These are phyloP conservation scores for Emericellopsis atlantica DNA, from an alignment of 2,329 filamentous ascomycete genomes.

Conservation along the genomic window DNA sequence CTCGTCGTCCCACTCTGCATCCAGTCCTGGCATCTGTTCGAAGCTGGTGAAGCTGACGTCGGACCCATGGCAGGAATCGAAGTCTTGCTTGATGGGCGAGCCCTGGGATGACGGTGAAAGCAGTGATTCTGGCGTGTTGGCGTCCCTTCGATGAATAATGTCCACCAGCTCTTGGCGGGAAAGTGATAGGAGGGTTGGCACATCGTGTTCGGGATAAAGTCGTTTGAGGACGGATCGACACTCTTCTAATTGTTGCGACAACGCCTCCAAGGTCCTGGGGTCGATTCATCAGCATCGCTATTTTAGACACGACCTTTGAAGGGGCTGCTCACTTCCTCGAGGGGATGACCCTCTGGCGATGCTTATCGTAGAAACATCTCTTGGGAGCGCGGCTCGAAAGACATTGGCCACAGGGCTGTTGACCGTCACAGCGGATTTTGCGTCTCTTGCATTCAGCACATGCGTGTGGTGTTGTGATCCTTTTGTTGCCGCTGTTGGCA, in stretches of 20 bases:
- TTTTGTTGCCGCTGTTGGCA: slow-evolving; percentile 25
- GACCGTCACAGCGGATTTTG: slow-evolving; percentile 75
- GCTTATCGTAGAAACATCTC: slow-evolving; percentile 70
- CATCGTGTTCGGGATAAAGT: slow-evolving; percentile 46
- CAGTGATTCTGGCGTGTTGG: slow-evolving; percentile 27
- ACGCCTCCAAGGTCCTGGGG: slow-evolving; percentile 43
- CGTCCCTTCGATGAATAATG: slow-evolving; percentile 34
- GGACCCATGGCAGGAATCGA: slow-evolving; percentile 24
- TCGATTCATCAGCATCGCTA: neutral
- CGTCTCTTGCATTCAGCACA: slow-evolving; percentile 68
- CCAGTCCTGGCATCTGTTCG: slow-evolving; percentile 56
- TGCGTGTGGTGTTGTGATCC: slow-evolving; percentile 47
- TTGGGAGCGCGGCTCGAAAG: slow-evolving; percentile 71
- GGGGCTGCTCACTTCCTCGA: slow-evolving; percentile 51
- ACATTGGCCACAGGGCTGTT: slow-evolving; percentile 72
- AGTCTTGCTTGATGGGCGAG: slow-evolving; percentile 32
- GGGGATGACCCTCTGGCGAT: slow-evolving; percentile 62
- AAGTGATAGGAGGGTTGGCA: slow-evolving; percentile 36
- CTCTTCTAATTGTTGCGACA: slow-evolving; percentile 54
- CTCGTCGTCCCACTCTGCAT: slow-evolving; percentile 57
- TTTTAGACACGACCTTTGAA: slow-evolving; percentile 3
- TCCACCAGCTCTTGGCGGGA: slow-evolving; percentile 47
- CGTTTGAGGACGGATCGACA: slow-evolving; percentile 49
- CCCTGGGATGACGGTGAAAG: slow-evolving; percentile 41
- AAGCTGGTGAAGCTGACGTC: slow-evolving; percentile 38